A percentile compares a stretch with the other conserved stretches of the same genome.
These are phyloP conservation scores for Dendrobium huoshanense DNA, from an alignment of 106 monocot species.

Conservation along the genomic window DNA sequence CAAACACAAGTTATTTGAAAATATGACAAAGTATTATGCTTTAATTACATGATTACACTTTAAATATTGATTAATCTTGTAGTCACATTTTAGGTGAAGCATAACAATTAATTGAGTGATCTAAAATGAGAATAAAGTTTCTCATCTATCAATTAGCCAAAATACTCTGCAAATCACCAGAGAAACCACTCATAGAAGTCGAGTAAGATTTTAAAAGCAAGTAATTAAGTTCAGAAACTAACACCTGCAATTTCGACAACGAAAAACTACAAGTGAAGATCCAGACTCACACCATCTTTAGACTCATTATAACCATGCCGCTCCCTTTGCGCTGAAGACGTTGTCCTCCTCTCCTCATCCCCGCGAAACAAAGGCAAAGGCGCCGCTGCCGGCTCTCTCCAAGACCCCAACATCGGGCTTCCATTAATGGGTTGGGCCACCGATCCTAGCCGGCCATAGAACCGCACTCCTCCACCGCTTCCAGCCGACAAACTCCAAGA, in stretches of 20 bases:
- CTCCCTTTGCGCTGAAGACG: slow-evolving; percentile 19
- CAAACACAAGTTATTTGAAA: too few relatives aligned
- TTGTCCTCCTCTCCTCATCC: slow-evolving; percentile 1
- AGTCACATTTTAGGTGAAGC: too few relatives aligned
- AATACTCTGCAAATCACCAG: too few relatives aligned
- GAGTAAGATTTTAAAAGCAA: too few relatives aligned
- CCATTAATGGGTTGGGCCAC: slow-evolving; percentile 39
- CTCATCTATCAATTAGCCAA: background rate
- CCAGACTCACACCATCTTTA: slow-evolving; percentile 50
- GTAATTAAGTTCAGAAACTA: too few relatives aligned
- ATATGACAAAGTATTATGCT: too few relatives aligned
- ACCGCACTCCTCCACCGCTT: background rate
- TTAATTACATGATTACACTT: too few relatives aligned
- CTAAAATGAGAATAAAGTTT: background rate
- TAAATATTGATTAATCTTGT: too few relatives aligned
- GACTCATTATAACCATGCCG: background rate
- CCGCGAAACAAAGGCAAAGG: slow-evolving; percentile 10
- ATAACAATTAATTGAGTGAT: too few relatives aligned
- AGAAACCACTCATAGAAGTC: background rate
- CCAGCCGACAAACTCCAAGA: slow-evolving; percentile 9
- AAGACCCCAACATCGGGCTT: slow-evolving; percentile 28
- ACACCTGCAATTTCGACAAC: background rate
- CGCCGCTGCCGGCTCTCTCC: slow-evolving; percentile 18
- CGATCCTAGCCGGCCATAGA: slow-evolving; percentile 30
- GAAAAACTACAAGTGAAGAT: slow-evolving; percentile 45